Percentiles rank a stretch among this genome's conserved stretches.
Evolutionary conservation across 208 protist genomes (phyloP).

Genomic region (Phytomonas serpens): DNA sequence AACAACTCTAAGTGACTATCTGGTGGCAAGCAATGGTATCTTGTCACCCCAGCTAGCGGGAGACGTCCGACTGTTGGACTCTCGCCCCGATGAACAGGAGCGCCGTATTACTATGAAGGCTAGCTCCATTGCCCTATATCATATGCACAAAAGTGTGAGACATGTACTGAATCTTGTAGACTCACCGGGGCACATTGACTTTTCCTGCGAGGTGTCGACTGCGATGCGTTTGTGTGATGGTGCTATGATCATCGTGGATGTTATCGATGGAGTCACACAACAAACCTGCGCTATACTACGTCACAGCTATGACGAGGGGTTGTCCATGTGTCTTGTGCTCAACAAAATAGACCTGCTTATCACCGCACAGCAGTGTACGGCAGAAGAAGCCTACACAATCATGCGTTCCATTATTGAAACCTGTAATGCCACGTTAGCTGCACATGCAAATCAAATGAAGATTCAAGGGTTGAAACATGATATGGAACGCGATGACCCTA

Average conservation of each 20-base stretch:
- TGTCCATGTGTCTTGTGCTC: conserved; percentile 95
- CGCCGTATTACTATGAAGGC: conserved; percentile 99
- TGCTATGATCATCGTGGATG: conserved; percentile 97
- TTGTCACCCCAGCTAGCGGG: conserved; percentile 95
- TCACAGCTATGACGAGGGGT: conserved; percentile 93
- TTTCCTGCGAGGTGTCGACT: conserved; percentile 96
- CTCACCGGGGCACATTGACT: conserved; percentile 99
- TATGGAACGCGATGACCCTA: conserved; percentile 70
- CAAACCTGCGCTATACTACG: conserved; percentile 93
- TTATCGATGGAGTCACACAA: conserved; percentile 96
- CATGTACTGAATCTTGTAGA: conserved; percentile 98
- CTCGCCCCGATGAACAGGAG: conserved; percentile 95
- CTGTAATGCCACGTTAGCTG: conserved; percentile 83
- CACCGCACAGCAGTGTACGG: conserved; percentile 88
- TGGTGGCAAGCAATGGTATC: conserved; percentile 97
- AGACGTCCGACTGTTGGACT: conserved; percentile 97
- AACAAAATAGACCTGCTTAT: conserved; percentile 99
- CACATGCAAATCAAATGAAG: conserved; percentile 72
- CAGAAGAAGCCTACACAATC: conserved; percentile 85
- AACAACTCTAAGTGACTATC: conserved; percentile 96
- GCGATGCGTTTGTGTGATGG: conserved; percentile 97
- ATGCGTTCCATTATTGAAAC: conserved; percentile 94
- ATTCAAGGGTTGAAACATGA: conserved; percentile 78
- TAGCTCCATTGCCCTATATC: conserved; percentile 94
- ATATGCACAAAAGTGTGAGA: conserved; percentile 41